Conservation (phyloP, 495 filamentous ascomycete genomes). For the Lasiosphaeriaceae sp. region DNA sequence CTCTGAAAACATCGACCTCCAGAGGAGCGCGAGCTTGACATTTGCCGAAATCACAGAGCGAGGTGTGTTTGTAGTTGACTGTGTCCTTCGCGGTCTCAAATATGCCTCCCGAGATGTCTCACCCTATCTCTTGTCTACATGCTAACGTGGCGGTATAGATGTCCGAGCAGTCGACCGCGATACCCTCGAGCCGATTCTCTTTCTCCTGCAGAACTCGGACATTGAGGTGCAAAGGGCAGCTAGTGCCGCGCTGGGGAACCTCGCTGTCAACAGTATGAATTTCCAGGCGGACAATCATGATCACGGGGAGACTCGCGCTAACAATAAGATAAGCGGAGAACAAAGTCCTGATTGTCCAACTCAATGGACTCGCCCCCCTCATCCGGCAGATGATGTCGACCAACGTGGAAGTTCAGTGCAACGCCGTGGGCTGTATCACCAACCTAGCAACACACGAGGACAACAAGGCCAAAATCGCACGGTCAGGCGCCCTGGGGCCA, state of each 20-base stretch:
- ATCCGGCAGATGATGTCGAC: slow-evolving; percentile 98
- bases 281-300: background rate
- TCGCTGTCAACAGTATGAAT: slow-evolving; percentile 88
- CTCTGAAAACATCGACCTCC: slow-evolving; percentile 97
- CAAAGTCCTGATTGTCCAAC: slow-evolving; percentile 90
- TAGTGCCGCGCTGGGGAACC: slow-evolving; percentile 91
- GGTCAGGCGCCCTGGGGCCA: slow-evolving; percentile 86
- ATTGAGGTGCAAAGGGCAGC: slow-evolving; percentile 97
- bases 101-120: background rate
- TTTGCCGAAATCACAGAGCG: slow-evolving; percentile 98
- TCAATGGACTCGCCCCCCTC: slow-evolving; percentile 85
- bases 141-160: slow-evolving; percentile 55
- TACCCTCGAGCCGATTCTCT: slow-evolving; percentile 92
- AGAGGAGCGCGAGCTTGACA: slow-evolving; percentile 94
- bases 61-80: slow-evolving; percentile 56
- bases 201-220: slow-evolving; percentile 88
- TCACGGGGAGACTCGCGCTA: slow-evolving; percentile 35
- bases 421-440: slow-evolving; percentile 97
- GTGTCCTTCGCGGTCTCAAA: too few relatives aligned
- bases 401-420: slow-evolving; percentile 99
- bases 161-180: slow-evolving; percentile 92
- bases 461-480: slow-evolving; percentile 97
- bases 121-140: background rate
- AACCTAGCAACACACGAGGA: slow-evolving; percentile 98
- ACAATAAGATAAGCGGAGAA: slow-evolving; percentile 73